Evolutionary conservation across 495 filamentous ascomycete species (phyloP).

Genomic region (Coniosporium apollinis): DNA sequence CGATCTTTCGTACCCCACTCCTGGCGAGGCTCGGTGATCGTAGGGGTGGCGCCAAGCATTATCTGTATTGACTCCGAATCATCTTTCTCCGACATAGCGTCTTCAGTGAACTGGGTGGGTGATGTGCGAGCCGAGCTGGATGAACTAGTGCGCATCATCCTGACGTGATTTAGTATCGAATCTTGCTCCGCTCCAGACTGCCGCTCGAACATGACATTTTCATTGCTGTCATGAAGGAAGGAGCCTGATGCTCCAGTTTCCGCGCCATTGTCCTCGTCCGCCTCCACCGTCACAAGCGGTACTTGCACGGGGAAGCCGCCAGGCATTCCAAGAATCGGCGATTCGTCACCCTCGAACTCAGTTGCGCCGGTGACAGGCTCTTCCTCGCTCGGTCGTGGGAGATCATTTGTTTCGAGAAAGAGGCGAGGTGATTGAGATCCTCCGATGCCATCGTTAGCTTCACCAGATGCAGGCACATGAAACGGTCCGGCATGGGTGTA

Average conservation of each 20-base stretch:
- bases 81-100: slow-evolving; percentile 16
- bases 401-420: slow-evolving; percentile 5
- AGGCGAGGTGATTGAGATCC: slow-evolving; percentile 6
- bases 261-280: slow-evolving; percentile 44
- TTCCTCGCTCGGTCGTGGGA: slow-evolving; percentile 4
- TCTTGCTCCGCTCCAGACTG: slow-evolving; percentile 21
- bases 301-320: slow-evolving; percentile 31
- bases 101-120: slow-evolving; percentile 12
- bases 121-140: slow-evolving; percentile 18
- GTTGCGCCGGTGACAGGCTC: slow-evolving; percentile 14
- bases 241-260: slow-evolving; percentile 26
- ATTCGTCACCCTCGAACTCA: slow-evolving; percentile 34
- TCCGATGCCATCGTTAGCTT: neutral
- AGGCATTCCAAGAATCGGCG: slow-evolving; percentile 41
- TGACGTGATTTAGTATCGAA: slow-evolving; percentile 34
- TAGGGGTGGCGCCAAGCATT: slow-evolving; percentile 35
- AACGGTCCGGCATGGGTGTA: slow-evolving; percentile 1
- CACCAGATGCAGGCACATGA: neutral
- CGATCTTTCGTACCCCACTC: slow-evolving; percentile 20
- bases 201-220: slow-evolving; percentile 7
- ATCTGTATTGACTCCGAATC: slow-evolving; percentile 45
- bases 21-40: no score
- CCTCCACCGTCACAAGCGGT: slow-evolving; percentile 30
- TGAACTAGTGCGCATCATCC: slow-evolving; percentile 34
- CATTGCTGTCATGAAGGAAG: slow-evolving; percentile 9